These are phyloP conservation scores for Penicillium tannophilum DNA, from an alignment of 495 filamentous ascomycete species.

Conservation along the genomic window DNA sequence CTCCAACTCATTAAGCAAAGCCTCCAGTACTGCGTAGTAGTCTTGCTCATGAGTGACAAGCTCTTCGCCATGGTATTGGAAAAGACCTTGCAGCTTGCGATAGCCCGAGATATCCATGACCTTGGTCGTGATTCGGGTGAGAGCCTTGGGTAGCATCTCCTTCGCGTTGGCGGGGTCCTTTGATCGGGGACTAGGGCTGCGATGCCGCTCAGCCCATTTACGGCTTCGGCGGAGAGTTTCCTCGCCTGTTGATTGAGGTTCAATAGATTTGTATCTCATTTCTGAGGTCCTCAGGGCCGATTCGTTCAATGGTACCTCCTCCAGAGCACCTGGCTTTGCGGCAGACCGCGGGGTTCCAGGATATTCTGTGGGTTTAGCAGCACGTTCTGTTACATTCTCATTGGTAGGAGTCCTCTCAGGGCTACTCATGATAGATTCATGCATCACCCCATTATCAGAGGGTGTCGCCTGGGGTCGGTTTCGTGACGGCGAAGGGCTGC, in stretches of 20 bases:
- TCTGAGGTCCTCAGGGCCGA: conserved; percentile 14
- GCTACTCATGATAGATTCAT: conserved; percentile 6
- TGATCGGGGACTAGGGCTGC: conserved; percentile 42
- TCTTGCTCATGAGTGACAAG: conserved; percentile 56
- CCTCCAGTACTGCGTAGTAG: conserved; percentile 73
- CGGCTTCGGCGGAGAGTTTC: conserved; percentile 24
- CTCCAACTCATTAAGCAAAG: conserved; percentile 77
- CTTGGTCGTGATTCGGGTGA: conserved; percentile 67
- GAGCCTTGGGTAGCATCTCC: conserved; percentile 73
- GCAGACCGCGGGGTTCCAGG: conserved; percentile 21
- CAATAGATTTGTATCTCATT: conserved; percentile 16
- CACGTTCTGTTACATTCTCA: conserved; percentile 29
- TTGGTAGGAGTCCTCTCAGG: conserved; percentile 21
- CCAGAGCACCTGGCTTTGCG: conserved; percentile 30
- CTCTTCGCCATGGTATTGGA: conserved; percentile 62
- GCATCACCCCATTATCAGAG: conserved; percentile 5
- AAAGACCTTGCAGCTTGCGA: conserved; percentile 80
- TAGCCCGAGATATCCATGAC: conserved; percentile 85
- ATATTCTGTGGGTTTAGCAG: conserved; percentile 19
- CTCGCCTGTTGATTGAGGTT: conserved; percentile 23
- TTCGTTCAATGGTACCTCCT: conserved; percentile 30
- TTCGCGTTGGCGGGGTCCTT: conserved; percentile 51
- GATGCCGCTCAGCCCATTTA: conserved; percentile 31
- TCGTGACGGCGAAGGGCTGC: conserved; percentile 28
- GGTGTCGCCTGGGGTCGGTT: conserved; percentile 17